phyloP scores from a whole-genome alignment of 2,329 filamentous ascomycete genomes.

The Ascochyta fabae region DNA sequence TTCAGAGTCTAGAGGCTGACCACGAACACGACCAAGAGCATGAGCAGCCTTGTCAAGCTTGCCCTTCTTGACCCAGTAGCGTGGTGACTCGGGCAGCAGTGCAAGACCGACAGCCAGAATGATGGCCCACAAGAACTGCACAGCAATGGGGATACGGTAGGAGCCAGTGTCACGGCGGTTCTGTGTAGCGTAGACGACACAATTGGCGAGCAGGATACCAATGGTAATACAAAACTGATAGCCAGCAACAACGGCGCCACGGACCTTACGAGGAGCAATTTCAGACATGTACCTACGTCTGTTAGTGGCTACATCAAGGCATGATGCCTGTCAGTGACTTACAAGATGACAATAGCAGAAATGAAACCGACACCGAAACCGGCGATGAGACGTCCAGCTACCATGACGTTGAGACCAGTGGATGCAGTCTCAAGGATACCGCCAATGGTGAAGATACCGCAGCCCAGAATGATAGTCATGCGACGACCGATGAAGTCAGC shows the following conservation, averaged over 20 bases:
- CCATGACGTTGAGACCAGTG: conserved; percentile 66
- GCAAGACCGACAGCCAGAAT: conserved; percentile 76
- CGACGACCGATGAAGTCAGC: conserved; percentile 72
- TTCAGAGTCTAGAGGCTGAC: conserved; percentile 75
- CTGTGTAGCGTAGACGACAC: conserved; percentile 77
- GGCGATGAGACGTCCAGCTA: conserved; percentile 75
- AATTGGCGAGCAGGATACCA: conserved; percentile 76
- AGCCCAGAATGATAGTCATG: conserved; percentile 66
- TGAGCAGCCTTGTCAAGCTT: conserved; percentile 69
- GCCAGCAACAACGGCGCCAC: conserved; percentile 75
- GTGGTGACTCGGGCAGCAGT: conserved; percentile 83
- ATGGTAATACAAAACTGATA: conserved; percentile 88
- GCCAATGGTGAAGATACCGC: conserved; percentile 65
- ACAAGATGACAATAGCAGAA: conserved; percentile 65
- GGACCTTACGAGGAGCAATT: conserved; percentile 72
- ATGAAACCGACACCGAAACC: conserved; percentile 77
- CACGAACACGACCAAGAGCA: conserved; percentile 74
- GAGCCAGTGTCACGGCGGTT: conserved; percentile 68
- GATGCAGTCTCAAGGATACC: conserved; percentile 67
- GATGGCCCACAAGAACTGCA: conserved; percentile 83
- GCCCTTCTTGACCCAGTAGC: conserved; percentile 83
- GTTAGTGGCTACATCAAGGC: conserved; percentile 17
- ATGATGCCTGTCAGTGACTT: conserved; percentile 38
- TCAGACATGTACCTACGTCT: conserved; percentile 77
- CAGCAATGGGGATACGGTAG: conserved; percentile 78